Percentiles rank a stretch among this genome's conserved stretches.
phyloP scores from a whole-genome alignment of 1,284 basidiomycete species.

The Hypsizygus ulmarius region DNA sequence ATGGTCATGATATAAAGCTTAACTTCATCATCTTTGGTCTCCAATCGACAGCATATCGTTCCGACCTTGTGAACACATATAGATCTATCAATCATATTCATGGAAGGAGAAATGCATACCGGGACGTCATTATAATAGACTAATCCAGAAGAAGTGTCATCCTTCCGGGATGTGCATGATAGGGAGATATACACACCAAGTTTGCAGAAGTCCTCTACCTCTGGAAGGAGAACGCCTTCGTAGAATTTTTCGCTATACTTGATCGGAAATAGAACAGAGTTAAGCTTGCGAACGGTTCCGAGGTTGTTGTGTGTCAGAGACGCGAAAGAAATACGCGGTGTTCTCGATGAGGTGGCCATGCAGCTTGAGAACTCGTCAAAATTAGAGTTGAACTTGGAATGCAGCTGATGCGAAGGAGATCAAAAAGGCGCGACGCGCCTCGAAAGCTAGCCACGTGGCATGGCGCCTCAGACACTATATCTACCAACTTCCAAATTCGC shows the following conservation, averaged over 20 bases:
- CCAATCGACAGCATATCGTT: conserved; percentile 76
- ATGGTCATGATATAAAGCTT: conserved; percentile 81
- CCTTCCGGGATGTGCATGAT: conserved; percentile 2
- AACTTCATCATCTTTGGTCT: conserved; percentile 55
- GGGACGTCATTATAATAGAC: conserved; percentile 87
- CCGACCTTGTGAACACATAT: conserved; percentile 48
- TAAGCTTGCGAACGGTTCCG: conserved; percentile 77
- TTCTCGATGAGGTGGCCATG: conserved; percentile 29
- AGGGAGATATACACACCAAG: conserved; percentile 52
- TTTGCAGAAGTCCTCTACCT: conserved; percentile 78
- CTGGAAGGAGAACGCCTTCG: conserved; percentile 63
- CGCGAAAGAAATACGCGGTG: conserved; percentile 62
- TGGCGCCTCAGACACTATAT: too few relatives aligned
- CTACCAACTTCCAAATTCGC: too few relatives aligned
- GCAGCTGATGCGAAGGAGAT: too few relatives aligned
- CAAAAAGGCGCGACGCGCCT: too few relatives aligned
- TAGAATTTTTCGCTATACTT: conserved; percentile 84
- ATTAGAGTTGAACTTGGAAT: too few relatives aligned
- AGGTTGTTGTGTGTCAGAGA: conserved; percentile 77
- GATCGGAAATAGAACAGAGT: conserved; percentile 78
- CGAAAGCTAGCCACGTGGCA: too few relatives aligned
- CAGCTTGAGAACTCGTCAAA: conserved; percentile 1
- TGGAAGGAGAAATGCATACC: conserved; percentile 26
- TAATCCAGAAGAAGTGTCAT: conserved; percentile 27
- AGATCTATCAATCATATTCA: conserved; percentile 16